Evolutionary conservation across 257 asterid genomes (phyloP), one percentile per base, ranked within the genome.

Genomic region (Linaria vulgaris): DNA sequence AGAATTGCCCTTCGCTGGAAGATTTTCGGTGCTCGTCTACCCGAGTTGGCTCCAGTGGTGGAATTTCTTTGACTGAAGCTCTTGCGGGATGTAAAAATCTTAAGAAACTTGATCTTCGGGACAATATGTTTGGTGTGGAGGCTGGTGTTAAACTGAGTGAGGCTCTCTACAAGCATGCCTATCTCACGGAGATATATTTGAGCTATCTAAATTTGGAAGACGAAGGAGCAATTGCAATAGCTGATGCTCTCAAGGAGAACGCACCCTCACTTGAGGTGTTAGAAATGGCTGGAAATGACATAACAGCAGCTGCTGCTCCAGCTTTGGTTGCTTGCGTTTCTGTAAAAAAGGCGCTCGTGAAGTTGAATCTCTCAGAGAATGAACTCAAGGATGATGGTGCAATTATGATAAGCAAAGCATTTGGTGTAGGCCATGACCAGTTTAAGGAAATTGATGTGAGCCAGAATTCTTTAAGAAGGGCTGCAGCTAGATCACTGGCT

Each of bases 1-100:
- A 65, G 51, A 87, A 88, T 22, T 87, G 91, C 68, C 96, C 95
- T 53, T 51, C 64, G 9, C 67, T 92, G 71, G 96, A 87, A 81
- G 95, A 82, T 70, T 92, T 89, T 27, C 88, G 97, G 23, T 92
- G 99, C 83, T 92, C 97, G 8, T 89, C 97, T 54, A 92, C 99
- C 12, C 77, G 99, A 64, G 97, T 92, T 38, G 90, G 80, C 59
- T 76, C 94, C 27, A 85, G 82, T 51, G 99, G 99, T 24, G 97
- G 99, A 46, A 66, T 76, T 70, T 94, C 91, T 48, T 82, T 92
- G 83, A 75, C 87, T 31, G 83, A 92, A 80, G 95, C 95, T 67
- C 91, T 92, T 68, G 80, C 72, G 27, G 73, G 59, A 38, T 87
- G 91, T 78, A 75, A 53, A 57, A 78, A 79, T 75, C 76, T 92